A percentile compares a stretch with the other conserved stretches of the same genome.
Conservation (phyloP, 2,329 filamentous ascomycete species). For the Coniochaeta sp. region DNA sequence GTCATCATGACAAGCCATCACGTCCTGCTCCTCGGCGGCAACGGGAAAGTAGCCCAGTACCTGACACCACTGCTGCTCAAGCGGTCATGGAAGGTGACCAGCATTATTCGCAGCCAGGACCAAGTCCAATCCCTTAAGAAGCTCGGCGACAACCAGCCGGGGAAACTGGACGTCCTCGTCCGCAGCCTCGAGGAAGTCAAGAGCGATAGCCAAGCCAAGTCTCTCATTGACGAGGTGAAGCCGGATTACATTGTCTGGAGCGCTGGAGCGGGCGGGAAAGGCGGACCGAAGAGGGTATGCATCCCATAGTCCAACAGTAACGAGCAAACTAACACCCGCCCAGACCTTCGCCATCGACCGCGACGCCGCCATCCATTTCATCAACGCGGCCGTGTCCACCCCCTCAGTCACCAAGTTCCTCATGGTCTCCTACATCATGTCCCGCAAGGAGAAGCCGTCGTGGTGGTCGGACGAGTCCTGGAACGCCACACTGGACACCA, state of each 20-base stretch:
- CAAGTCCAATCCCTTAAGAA: slow-evolving; percentile 59
- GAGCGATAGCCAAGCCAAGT: slow-evolving; percentile 52
- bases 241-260: slow-evolving; percentile 64
- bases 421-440: slow-evolving; percentile 54
- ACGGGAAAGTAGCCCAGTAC: slow-evolving; percentile 70
- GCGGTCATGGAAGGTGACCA: slow-evolving; percentile 70
- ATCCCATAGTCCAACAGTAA: too few species aligned
- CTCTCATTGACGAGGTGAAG: slow-evolving; percentile 53
- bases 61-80: slow-evolving; percentile 71
- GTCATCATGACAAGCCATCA: slow-evolving; percentile 32
- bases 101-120: slow-evolving; percentile 65
- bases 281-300: slow-evolving; percentile 37
- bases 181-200: slow-evolving; percentile 66
- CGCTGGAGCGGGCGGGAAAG: slow-evolving; percentile 59
- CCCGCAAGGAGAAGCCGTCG: slow-evolving; percentile 40
- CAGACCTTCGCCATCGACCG: slow-evolving; percentile 45
- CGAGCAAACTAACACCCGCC: too few species aligned
- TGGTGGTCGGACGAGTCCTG: slow-evolving; percentile 51
- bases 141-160: slow-evolving; percentile 45
- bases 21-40: slow-evolving; percentile 72
- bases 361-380: slow-evolving; percentile 57
- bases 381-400: slow-evolving; percentile 49
- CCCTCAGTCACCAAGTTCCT: slow-evolving; percentile 54
- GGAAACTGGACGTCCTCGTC: slow-evolving; percentile 62
- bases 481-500: slow-evolving; percentile 30